Conservation (phyloP, 148 eudicot genomes). For the Rhododendron ferrugineum region DNA sequence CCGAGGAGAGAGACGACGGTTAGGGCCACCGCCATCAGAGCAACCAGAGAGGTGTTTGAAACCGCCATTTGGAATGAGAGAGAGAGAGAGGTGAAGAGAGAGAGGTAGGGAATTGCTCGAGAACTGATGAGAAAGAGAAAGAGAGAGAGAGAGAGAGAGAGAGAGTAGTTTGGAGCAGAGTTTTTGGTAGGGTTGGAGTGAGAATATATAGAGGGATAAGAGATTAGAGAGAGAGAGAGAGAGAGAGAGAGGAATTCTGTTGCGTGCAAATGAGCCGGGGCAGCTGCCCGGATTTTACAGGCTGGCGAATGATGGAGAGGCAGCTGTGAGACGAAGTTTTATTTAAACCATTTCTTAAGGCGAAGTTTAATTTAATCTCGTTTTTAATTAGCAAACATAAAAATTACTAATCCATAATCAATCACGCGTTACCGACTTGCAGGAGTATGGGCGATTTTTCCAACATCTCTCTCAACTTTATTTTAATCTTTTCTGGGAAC, state of each 20-base stretch:
- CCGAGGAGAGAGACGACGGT: conserved; percentile 28
- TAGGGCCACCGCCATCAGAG: conserved; percentile 21
- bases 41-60: conserved; percentile 8
- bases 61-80: conserved; percentile 33
- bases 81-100: not conserved
- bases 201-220: conserved; percentile 1
- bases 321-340: not conserved
- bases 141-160: not conserved
- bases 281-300: conserved; percentile 14
- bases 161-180: not conserved
- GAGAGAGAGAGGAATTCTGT: not conserved
- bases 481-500: too few relatives aligned
- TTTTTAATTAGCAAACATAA: too few relatives aligned
- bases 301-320: conserved; percentile 12
- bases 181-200: not conserved
- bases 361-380: not conserved
- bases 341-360: not conserved
- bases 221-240: not conserved
- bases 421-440: too few relatives aligned
- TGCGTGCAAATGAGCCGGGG: not conserved
- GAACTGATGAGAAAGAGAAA: not conserved
- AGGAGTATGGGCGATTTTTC: too few relatives aligned
- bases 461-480: too few relatives aligned
- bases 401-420: too few relatives aligned
- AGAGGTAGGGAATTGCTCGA: not conserved